Evolutionary conservation across 1,284 basidiomycete genomes (phyloP).

Genomic region (Moniliophthora roreri): DNA sequence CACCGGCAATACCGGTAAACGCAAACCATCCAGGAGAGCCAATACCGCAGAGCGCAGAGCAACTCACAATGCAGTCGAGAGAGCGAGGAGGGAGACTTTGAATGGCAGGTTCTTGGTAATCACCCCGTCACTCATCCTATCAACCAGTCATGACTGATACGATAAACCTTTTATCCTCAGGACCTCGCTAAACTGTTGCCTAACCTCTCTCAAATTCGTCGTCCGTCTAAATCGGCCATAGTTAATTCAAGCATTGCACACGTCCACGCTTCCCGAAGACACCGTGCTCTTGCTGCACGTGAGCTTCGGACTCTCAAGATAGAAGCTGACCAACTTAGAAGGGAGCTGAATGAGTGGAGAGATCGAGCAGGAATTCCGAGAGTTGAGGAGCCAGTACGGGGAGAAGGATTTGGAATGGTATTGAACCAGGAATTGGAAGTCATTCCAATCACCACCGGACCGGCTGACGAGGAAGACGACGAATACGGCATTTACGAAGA

Average conservation of each 20-base stretch:
- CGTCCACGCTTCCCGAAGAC: constrained; percentile 78
- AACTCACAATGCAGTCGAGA: constrained; percentile 93
- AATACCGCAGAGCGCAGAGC: constrained; percentile 94
- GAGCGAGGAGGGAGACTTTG: constrained; percentile 86
- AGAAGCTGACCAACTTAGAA: constrained; percentile 79
- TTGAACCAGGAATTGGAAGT: constrained; percentile 69
- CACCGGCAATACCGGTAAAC: constrained; percentile 58
- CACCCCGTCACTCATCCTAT: constrained; percentile 20
- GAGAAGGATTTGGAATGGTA: constrained; percentile 69
- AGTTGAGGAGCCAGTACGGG: constrained; percentile 67
- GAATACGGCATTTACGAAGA: neutral
- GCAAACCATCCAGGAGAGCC: constrained; percentile 78
- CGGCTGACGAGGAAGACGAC: constrained; percentile 1
- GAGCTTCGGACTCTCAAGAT: constrained; percentile 74
- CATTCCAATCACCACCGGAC: constrained; percentile 29
- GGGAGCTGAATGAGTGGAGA: constrained; percentile 88
- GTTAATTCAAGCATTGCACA: constrained; percentile 91
- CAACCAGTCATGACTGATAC: neutral
- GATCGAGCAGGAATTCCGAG: constrained; percentile 67
- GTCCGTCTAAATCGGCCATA: constrained; percentile 92
- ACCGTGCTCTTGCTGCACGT: constrained; percentile 74
- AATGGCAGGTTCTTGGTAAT: constrained; percentile 86
- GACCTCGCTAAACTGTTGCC: constrained; percentile 88
- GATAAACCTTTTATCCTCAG: constrained; percentile 33
- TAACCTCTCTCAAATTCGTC: constrained; percentile 84